These are phyloP conservation scores for Barnettozyma populi DNA, from an alignment of 805 yeast genomes.

Conservation along the genomic window DNA sequence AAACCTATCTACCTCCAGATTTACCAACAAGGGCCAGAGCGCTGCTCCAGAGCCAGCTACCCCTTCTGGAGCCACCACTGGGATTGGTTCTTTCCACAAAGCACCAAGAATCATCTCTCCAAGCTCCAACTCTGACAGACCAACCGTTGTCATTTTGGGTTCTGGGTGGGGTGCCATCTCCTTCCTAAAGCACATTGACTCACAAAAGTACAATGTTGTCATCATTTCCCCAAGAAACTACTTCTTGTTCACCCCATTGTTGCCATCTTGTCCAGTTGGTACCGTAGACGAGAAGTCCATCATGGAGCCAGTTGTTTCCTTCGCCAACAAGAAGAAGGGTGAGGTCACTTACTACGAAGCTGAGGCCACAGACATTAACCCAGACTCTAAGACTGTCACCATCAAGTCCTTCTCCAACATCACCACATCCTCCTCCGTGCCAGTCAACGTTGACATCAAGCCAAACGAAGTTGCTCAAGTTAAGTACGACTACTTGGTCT, in stretches of 20 bases:
- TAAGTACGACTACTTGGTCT: conserved; percentile 76
- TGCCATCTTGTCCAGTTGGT: conserved; percentile 94
- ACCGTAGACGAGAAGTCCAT: conserved; percentile 86
- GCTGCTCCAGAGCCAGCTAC: not conserved
- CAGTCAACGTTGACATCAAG: conserved; percentile 11
- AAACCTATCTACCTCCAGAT: conserved; percentile 4
- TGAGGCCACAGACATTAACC: conserved; percentile 80
- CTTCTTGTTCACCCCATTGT: conserved; percentile 90
- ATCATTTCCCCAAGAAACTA: conserved; percentile 93
- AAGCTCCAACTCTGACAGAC: conserved; percentile 22
- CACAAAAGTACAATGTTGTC: conserved; percentile 81
- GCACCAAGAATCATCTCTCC: conserved; percentile 33
- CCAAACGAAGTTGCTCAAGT: conserved; percentile 40
- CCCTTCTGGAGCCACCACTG: conserved; percentile 20
- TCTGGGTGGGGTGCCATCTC: conserved; percentile 96
- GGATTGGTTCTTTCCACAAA: conserved; percentile 33
- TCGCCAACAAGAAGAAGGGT: conserved; percentile 73
- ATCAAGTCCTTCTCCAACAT: conserved; percentile 41
- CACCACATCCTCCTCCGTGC: conserved; percentile 5
- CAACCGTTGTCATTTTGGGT: conserved; percentile 62
- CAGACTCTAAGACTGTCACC: conserved; percentile 55
- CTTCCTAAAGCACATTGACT: conserved; percentile 75
- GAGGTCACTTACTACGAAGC: conserved; percentile 85
- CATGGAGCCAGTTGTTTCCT: conserved; percentile 86
- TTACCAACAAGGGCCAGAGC: conserved; percentile 1